Conservation (phyloP, 148 eudicot species). For the Silene latifolia region DNA sequence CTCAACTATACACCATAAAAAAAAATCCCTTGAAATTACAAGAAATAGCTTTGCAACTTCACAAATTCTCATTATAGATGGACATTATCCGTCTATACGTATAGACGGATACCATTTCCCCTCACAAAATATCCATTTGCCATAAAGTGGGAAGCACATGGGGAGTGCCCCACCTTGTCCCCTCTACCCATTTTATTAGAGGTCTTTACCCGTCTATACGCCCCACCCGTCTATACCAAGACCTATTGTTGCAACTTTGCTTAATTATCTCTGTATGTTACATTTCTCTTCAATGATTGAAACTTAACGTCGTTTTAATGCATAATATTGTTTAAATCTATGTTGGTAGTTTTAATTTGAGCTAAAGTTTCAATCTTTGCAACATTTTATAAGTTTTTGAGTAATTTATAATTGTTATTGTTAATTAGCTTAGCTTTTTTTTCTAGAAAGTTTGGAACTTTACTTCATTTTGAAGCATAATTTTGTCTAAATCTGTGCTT, state of each 20-base stretch:
- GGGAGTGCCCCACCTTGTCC: no score
- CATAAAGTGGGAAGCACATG: no score
- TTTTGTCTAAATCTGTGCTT: neutral
- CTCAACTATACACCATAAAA: neutral
- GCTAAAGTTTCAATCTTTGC: slow-evolving; percentile 8
- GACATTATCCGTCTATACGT: no score
- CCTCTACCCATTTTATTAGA: no score
- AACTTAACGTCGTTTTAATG: slow-evolving; percentile 4
- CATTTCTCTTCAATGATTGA: slow-evolving; percentile 5
- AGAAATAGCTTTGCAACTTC: neutral
- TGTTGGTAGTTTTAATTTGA: neutral
- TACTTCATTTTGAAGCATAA: slow-evolving; percentile 1
- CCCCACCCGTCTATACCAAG: no score
- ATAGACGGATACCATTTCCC: no score
- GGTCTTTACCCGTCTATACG: no score
- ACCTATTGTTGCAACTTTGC: no score
- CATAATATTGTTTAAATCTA: neutral
- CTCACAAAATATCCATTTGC: no score
- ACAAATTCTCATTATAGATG: no score
- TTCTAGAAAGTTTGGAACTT: slow-evolving; percentile 2
- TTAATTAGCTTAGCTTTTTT: no score
- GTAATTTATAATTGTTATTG: no score
- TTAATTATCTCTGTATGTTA: neutral
- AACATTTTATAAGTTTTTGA: neutral
- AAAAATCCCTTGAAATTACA: neutral